phyloP scores from a whole-genome alignment of 148 eudicot genomes.

The Chenopodium quinoa region DNA sequence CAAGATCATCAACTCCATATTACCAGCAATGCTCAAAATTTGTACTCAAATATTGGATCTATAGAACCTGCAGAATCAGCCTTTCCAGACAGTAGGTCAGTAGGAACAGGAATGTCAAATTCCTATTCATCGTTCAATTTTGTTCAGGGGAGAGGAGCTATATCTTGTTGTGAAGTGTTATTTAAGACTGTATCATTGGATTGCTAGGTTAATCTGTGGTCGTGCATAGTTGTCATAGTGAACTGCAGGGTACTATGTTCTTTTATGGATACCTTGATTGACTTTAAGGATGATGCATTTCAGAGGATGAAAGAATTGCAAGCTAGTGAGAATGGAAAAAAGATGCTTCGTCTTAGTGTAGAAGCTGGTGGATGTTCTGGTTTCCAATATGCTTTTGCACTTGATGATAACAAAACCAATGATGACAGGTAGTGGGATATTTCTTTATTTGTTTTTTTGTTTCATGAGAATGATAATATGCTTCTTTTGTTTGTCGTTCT shows the following conservation, averaged over 20 bases:
- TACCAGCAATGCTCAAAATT: background rate
- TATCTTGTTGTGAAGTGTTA: background rate
- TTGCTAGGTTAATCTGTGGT: background rate
- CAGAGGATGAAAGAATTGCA: slow-evolving; percentile 93
- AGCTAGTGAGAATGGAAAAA: slow-evolving; percentile 57
- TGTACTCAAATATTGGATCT: background rate
- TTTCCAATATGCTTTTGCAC: slow-evolving; percentile 81
- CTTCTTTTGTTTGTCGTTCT: background rate
- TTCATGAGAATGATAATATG: background rate
- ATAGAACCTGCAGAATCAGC: background rate
- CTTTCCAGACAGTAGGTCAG: background rate
- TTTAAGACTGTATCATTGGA: background rate
- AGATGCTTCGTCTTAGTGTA: slow-evolving; percentile 81
- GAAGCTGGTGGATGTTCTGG: slow-evolving; percentile 99
- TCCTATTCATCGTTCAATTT: background rate
- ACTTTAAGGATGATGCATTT: slow-evolving; percentile 18
- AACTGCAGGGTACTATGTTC: background rate
- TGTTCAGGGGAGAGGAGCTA: background rate
- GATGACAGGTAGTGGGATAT: slow-evolving; percentile 70
- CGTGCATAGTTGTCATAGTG: background rate
- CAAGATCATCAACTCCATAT: background rate
- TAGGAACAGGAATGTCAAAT: background rate
- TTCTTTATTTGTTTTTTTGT: background rate
- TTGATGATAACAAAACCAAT: slow-evolving; percentile 59
- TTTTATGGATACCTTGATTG: slow-evolving; percentile 10